These are phyloP conservation scores for Quercus phellos DNA, from an alignment of 331 rosid genomes.

Conservation along the genomic window DNA sequence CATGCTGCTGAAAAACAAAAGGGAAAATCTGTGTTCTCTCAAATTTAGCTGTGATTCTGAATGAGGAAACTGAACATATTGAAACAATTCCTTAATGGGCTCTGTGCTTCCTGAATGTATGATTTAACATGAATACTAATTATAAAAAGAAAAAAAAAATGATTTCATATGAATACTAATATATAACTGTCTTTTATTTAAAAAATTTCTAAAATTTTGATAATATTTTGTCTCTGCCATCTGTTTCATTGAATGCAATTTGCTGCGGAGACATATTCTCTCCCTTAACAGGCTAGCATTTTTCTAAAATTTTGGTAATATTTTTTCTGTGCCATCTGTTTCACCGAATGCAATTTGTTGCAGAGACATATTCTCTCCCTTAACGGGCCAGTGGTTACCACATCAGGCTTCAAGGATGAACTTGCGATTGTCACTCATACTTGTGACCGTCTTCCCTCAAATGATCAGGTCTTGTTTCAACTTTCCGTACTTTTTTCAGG, in stretches of 20 bases:
- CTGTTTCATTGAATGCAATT: constrained; percentile 25
- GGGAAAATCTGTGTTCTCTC: background rate
- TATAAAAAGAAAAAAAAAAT: too few species aligned
- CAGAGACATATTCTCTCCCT: constrained; percentile 79
- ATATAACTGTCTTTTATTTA: background rate
- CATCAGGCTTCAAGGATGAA: constrained; percentile 81
- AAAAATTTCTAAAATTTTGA: background rate
- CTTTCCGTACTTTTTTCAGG: background rate
- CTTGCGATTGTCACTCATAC: constrained; percentile 86
- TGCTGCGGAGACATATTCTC: constrained; percentile 63
- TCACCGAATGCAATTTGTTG: constrained; percentile 25
- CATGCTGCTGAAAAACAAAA: background rate
- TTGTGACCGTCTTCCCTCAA: constrained; percentile 59
- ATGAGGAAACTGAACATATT: background rate
- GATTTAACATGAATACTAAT: background rate
- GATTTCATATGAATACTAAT: background rate
- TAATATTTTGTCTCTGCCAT: background rate
- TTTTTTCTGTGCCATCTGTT: constrained; percentile 4
- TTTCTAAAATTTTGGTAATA: background rate
- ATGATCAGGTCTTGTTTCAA: constrained; percentile 59
- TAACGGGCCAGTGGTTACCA: constrained; percentile 88
- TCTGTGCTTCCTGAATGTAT: background rate
- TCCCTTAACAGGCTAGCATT: constrained; percentile 68
- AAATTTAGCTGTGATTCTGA: background rate
- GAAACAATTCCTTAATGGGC: background rate